Base-by-base conservation (phyloP, 768 basidiomycete species). In the Russula sp. region DNA sequence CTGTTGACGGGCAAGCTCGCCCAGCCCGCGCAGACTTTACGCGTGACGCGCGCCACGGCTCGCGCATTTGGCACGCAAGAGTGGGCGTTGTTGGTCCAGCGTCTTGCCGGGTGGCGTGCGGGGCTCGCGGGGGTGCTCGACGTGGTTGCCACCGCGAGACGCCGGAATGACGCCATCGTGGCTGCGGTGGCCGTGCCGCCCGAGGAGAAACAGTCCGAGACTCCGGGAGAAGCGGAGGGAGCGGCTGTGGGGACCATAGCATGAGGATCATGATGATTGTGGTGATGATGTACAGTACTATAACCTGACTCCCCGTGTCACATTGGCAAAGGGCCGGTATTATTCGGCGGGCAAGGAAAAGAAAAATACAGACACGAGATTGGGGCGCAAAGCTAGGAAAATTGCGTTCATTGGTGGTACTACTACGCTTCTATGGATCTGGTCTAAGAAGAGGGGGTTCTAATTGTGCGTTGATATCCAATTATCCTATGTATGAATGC, bases 1-100 rank as follows among this genome's bases (percentile, higher is more conserved):
- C 81, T 94, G 48, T 71, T 93, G 36, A 83, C 84, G 54, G 93
- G 88, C 41, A 93, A 90, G 72, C 85, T 95, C 52, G 89, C 90
- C 1, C 93, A 95, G 70, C 83, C 85, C 1, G 79, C 83, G 9
- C 86, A 89, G 68, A 83, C 82, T 51, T 74, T 94, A 42, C 84
- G 83, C 65, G 80, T 94, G 61, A 83, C 81, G 53, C 85, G 85
- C 38, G 86, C 91, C 0, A 85, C 84, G 0, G 81, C 89, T 1
- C 86, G 89, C 59, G 79, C 82, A 10, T 93, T 93, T 69, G 87
- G 86, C 68, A 79, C 79, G 43, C 82, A 81, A 66, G 88, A 94
- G 72, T 95, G 93, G 92, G 82, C 84, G 69, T 77, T 79, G 25
- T 78, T 94, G 51, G 87, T 90, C 72, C 83, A 83, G 71, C 79